Base-by-base conservation (phyloP, 1,284 basidiomycete genomes). In the Puccinia hordei region DNA sequence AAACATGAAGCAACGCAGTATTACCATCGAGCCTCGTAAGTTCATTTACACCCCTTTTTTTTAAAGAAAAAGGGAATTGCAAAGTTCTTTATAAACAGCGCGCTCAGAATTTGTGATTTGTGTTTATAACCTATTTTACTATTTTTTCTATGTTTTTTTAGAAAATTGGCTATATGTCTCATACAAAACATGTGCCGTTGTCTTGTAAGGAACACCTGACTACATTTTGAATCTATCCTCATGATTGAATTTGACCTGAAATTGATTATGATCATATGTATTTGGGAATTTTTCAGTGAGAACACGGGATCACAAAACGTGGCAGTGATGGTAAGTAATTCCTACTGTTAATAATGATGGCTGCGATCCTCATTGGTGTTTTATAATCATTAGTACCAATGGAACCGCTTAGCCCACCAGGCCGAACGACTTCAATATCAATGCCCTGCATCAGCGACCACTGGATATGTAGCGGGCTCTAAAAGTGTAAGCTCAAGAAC, bases 1-100 rank as follows among this genome's bases (percentile, higher is more conserved):
- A 24, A 51, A 33, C 9, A 66, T 46, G 19, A 71, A 53, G 3
- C 44, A 71, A 2, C 27, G 19, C 17, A 33, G 13, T 1, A 33
- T 71, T 53, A 71, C 68, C 15, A 71, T 71, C 17, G 68, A 53
- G 15, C 46, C 68, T 24, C 46, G 68, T 71, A 51, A 51, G 68
- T 53, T 53, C 4, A 49, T 53, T 22, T 22, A 51, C 17, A 17
- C 15, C n/a, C n/a, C n/a, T 4, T 41, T 41, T 41, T 41, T 41
- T 12, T 41, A 49, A 8, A 46, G n/a, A 41, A 10, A 41, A 61
- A 15, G 3, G 2, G 27, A 30, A 27, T 27, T 35, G 4, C 38
- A 41, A 4, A 6, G 38, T 41, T 41, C 38, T 12, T 41, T 12
- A 41, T 12, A 41, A 41, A 41, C 38, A 6, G 38, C 38, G 38